These are phyloP conservation scores for Solanum tarijense DNA, from an alignment of 257 asterid species.

Conservation along the genomic window DNA sequence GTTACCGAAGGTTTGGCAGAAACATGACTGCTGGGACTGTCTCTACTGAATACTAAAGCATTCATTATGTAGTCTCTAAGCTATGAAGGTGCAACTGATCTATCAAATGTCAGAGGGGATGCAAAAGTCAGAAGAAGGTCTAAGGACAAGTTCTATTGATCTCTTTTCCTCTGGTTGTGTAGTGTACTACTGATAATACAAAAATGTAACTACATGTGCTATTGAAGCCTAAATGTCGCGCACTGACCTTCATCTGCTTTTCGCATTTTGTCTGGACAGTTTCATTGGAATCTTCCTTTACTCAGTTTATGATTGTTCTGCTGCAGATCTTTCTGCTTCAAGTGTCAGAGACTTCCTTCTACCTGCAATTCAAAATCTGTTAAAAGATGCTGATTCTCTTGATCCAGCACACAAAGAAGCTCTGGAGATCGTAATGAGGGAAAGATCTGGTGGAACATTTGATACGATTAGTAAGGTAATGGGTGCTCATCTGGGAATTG, in stretches of 20 bases:
- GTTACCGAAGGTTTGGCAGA: neutral
- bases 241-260: neutral
- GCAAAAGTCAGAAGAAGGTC: neutral
- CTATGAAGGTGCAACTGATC: neutral
- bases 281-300: neutral
- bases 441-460: conserved; percentile 81
- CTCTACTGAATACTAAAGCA: neutral
- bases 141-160: neutral
- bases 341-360: conserved; percentile 70
- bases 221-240: neutral
- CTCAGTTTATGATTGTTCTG: neutral
- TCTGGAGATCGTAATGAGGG: conserved; percentile 79
- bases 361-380: conserved; percentile 83
- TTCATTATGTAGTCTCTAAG: neutral
- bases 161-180: neutral
- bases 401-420: conserved; percentile 99
- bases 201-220: neutral
- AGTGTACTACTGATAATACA: neutral
- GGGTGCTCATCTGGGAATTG: conserved; percentile 86
- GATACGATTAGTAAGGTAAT: conserved; percentile 84
- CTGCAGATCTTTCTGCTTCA: conserved; percentile 64
- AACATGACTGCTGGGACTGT: neutral
- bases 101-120: neutral
- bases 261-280: neutral
- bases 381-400: conserved; percentile 79